Conservation (phyloP, 805 yeast genomes). For the Wickerhamomyces bisporus region DNA sequence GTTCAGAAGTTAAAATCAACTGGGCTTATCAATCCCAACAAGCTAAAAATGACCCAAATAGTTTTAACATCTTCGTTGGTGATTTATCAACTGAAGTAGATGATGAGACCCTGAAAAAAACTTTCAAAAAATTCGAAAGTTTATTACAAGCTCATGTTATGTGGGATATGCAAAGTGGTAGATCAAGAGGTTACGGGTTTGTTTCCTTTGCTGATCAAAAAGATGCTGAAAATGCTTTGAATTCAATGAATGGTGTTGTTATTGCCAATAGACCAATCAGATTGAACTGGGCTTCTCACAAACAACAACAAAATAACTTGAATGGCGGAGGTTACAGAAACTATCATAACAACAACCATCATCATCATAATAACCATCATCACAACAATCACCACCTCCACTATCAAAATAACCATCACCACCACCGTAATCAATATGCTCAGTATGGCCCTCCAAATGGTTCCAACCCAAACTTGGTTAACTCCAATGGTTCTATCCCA, state of each 20-base stretch:
- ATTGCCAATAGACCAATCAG: constrained; percentile 74
- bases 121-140: constrained; percentile 55
- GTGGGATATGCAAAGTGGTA: constrained; percentile 96
- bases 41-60: constrained; percentile 44
- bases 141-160: constrained; percentile 83
- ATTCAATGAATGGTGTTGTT: constrained; percentile 67
- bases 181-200: constrained; percentile 90
- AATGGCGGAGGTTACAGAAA: constrained; percentile 13
- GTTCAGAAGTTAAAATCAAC: constrained; percentile 56
- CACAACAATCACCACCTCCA: constrained; percentile 6
- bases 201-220: constrained; percentile 62
- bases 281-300: constrained; percentile 85
- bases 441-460: constrained; percentile 7
- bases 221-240: constrained; percentile 73
- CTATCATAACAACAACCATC: constrained; percentile 6
- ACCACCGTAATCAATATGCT: constrained; percentile 1
- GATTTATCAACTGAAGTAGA: constrained; percentile 79
- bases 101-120: constrained; percentile 59
- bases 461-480: constrained; percentile 2
- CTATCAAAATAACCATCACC: constrained; percentile 4
- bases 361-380: constrained; percentile 3
- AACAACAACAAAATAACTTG: constrained; percentile 37
- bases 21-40: constrained; percentile 86
- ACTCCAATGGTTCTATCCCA: neutral
- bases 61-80: constrained; percentile 77